These are phyloP conservation scores for Cryptococcus maquisensis DNA, from an alignment of 1,284 basidiomycete species.

Conservation along the genomic window DNA sequence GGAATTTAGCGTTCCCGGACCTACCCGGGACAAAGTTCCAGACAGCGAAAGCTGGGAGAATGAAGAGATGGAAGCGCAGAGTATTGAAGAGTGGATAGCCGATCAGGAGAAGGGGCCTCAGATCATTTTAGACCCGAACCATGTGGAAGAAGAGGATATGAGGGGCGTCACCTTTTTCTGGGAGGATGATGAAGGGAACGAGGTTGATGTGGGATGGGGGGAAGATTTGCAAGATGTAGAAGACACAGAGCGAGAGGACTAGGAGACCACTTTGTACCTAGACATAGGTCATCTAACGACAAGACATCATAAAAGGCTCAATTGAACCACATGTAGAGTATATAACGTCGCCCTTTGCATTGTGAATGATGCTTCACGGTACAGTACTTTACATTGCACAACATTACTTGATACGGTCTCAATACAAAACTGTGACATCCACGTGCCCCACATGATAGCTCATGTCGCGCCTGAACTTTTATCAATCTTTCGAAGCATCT, in stretches of 20 bases:
- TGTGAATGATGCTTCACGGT: too few species aligned
- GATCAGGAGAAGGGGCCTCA: not conserved
- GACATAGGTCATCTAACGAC: too few species aligned
- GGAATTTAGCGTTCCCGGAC: not conserved
- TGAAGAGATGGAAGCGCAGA: not conserved
- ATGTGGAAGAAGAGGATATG: conserved; percentile 24
- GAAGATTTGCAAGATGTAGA: too few species aligned
- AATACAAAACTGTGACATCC: not conserved
- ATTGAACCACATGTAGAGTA: too few species aligned
- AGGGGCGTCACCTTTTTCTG: conserved; percentile 16
- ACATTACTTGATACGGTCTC: too few species aligned
- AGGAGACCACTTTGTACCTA: too few species aligned
- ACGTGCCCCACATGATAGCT: conserved; percentile 1
- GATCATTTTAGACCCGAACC: conserved; percentile 5
- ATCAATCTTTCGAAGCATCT: conserved; percentile 27
- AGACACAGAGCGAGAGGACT: too few species aligned
- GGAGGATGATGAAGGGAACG: conserved; percentile 24
- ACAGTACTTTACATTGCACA: too few species aligned
- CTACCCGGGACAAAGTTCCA: not conserved
- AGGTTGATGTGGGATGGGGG: conserved; percentile 11
- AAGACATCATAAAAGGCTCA: too few species aligned
- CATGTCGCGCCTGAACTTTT: not conserved
- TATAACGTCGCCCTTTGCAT: too few species aligned
- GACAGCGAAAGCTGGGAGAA: not conserved
- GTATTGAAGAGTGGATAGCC: not conserved